Conservation (phyloP, 768 basidiomycete genomes). For the Kwoniella heveanensis region DNA sequence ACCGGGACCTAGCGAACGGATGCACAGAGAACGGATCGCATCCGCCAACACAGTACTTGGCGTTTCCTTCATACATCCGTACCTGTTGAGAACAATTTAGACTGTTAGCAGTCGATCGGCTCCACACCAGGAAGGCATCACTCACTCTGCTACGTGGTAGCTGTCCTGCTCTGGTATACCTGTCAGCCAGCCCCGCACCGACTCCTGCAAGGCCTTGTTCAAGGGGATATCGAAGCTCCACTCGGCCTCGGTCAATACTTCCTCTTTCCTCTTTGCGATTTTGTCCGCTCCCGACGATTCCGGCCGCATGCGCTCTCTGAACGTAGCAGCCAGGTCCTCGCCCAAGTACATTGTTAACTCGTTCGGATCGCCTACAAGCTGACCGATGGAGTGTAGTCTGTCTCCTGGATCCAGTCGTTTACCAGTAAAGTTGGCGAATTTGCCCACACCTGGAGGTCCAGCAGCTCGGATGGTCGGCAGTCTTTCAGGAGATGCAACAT, state of each 20-base stretch:
- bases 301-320: conserved; percentile 18
- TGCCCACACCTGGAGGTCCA: conserved; percentile 1
- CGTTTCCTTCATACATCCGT: conserved; percentile 28
- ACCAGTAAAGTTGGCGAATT: conserved; percentile 10
- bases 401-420: conserved; percentile 2
- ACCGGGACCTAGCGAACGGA: conserved; percentile 1
- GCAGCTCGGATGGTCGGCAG: neutral
- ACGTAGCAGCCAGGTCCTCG: conserved; percentile 28
- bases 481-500: conserved; percentile 3
- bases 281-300: conserved; percentile 12
- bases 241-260: conserved; percentile 19
- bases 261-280: conserved; percentile 16
- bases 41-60: conserved; percentile 21
- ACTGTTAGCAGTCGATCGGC: neutral
- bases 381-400: conserved; percentile 12
- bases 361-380: conserved; percentile 11
- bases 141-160: conserved; percentile 32
- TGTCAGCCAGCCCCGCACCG: conserved; percentile 2
- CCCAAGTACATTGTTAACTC: conserved; percentile 26
- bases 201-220: conserved; percentile 13
- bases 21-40: conserved; percentile 7
- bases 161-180: conserved; percentile 14
- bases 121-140: too few species aligned
- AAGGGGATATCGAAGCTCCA: conserved; percentile 36
- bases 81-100: conserved; percentile 10